Base-by-base conservation (phyloP, 192 early-diverging fungal genomes). In the Glomus cerebriforme region DNA sequence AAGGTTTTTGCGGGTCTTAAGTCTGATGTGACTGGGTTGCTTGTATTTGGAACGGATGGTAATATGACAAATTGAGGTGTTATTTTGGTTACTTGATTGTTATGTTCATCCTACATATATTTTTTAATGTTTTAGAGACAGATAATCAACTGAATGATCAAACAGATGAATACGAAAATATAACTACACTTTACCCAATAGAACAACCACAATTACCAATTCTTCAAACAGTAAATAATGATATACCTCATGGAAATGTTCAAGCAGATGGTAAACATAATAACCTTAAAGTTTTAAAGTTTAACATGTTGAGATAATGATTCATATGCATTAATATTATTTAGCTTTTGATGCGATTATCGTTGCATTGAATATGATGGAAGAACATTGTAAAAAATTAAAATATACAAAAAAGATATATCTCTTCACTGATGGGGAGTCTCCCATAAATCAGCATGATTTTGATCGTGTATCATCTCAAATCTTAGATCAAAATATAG, bases 381-480 rank as follows among this genome's bases (percentile, higher is more conserved):
- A 83, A 26, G 77, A 66, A 47, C 83, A 87, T 80, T 92, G 91
- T 78, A 83, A 83, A 60, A 81, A 88, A 2, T 79, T 90, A 49
- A 93, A 93, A 80, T 95, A 87, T 63, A 78, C 75, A n/a, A 93
- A 94, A 82, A 88, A 82, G 43, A 87, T 95, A 10, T 86, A 86
- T 68, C 70, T 95, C 9, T 84, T 94, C 45, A 92, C 93, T 1
- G 89, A 93, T 79, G 90, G 83, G 7, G 82, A 81, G 32, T 80
- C 78, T 17, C 74, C 79, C 49, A 87, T 93, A 59, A 86, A 90
- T 79, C 71, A 74, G 13, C 81, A 82, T 9, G 90, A 85, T 34
- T 27, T 79, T 19, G 82, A 87, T 32, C 66, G 73, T n/a, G 76
- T 88, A 35, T 47, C 35, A 12, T 43, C 79, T 22, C 77, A 82